These are phyloP conservation scores for Puccinia triticina DNA, from an alignment of 1,284 basidiomycete species.

Conservation along the genomic window DNA sequence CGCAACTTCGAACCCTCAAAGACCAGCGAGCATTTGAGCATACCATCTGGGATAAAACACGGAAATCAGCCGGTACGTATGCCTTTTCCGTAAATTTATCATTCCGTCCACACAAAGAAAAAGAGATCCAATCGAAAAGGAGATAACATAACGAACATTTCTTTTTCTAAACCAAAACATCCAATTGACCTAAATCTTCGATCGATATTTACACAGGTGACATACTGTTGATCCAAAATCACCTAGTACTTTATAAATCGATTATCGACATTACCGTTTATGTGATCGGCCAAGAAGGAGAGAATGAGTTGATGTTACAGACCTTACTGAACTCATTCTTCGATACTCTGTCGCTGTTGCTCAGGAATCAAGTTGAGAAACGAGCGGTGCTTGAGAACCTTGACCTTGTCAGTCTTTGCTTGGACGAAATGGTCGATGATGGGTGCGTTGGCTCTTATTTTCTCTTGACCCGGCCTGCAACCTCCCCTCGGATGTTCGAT, in stretches of 20 bases:
- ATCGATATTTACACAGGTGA: conserved; percentile 69
- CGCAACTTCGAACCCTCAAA: conserved; percentile 74
- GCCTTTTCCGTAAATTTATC: neutral
- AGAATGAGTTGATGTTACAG: conserved; percentile 97
- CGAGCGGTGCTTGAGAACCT: conserved; percentile 90
- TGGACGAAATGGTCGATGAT: conserved; percentile 97
- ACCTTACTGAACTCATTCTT: conserved; percentile 79
- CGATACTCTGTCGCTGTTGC: conserved; percentile 80
- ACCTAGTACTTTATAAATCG: conserved; percentile 89
- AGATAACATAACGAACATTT: neutral
- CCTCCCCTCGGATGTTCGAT: neutral
- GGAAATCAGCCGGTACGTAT: conserved; percentile 78
- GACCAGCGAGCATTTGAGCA: conserved; percentile 96
- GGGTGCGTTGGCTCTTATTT: conserved; percentile 66
- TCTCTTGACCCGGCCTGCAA: neutral
- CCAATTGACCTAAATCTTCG: neutral
- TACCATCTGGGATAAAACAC: conserved; percentile 90
- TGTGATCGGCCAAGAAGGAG: conserved; percentile 80
- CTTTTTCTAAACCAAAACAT: neutral
- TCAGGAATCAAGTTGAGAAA: conserved; percentile 93
- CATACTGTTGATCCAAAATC: conserved; percentile 87
- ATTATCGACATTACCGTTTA: conserved; percentile 95
- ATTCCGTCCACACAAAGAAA: neutral
- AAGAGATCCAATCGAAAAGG: neutral
- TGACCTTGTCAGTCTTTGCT: conserved; percentile 85